phyloP scores from a whole-genome alignment of 768 basidiomycete genomes.

The Tulasnella sp. region DNA sequence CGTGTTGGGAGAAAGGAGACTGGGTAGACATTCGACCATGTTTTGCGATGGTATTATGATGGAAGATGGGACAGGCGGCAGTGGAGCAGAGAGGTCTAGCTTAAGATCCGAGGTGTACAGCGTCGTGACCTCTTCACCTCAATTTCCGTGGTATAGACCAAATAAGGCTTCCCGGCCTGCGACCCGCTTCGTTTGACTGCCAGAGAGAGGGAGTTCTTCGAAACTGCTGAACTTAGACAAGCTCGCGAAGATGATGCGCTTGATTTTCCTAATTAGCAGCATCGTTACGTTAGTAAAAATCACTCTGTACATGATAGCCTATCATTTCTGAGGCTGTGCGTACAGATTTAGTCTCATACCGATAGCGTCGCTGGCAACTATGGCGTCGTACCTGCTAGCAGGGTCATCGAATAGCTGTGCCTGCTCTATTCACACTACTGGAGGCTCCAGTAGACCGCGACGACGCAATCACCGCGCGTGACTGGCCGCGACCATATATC shows the following conservation, averaged over 20 bases:
- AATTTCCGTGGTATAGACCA: constrained; percentile 44
- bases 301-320: too few species aligned
- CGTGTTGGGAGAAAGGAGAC: constrained; percentile 26
- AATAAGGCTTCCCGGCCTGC: constrained; percentile 89
- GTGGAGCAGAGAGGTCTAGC: constrained; percentile 42
- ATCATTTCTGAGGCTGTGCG: too few species aligned
- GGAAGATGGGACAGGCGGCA: constrained; percentile 43
- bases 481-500: constrained; percentile 25
- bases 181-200: constrained; percentile 85
- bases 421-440: constrained; percentile 85
- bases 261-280: constrained; percentile 76
- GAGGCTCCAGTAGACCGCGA: constrained; percentile 86
- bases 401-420: constrained; percentile 86
- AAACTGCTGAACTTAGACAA: constrained; percentile 56
- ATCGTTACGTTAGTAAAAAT: not conserved
- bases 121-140: constrained; percentile 65
- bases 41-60: constrained; percentile 31
- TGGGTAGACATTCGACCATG: constrained; percentile 23
- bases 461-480: constrained; percentile 78
- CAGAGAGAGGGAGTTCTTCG: constrained; percentile 38
- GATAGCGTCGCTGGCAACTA: constrained; percentile 90
- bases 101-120: constrained; percentile 50
- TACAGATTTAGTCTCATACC: constrained; percentile 98
- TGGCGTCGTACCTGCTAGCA: constrained; percentile 70
- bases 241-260: constrained; percentile 67